phyloP scores from a whole-genome alignment of 306 rosid species.

The Pterocarpus macrocarpus region DNA sequence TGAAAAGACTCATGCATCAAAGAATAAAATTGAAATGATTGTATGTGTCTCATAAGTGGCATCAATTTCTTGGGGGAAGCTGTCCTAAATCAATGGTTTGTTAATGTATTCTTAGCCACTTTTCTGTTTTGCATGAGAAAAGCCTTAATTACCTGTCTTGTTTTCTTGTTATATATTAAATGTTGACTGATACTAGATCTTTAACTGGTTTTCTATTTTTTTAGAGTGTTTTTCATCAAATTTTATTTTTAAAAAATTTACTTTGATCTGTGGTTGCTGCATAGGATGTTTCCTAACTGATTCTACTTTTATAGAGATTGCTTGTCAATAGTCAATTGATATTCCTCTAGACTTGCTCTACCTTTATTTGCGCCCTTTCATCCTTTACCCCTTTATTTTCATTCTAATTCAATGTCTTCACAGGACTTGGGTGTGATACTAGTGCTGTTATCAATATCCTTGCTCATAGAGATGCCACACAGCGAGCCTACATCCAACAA shows the following conservation, averaged over 20 bases:
- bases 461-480: conserved; percentile 72
- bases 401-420: background rate
- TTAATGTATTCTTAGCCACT: background rate
- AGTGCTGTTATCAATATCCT: conserved; percentile 75
- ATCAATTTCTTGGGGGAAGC: conserved; percentile 11
- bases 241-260: background rate
- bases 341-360: conserved; percentile 9
- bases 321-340: background rate
- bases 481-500: conserved; percentile 67
- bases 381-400: background rate
- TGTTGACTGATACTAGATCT: background rate
- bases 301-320: background rate
- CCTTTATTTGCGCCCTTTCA: background rate
- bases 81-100: background rate
- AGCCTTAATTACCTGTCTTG: background rate
- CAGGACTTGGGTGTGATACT: conserved; percentile 81
- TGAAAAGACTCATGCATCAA: background rate
- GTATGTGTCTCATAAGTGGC: background rate
- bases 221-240: background rate
- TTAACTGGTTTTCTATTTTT: background rate
- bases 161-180: background rate
- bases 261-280: conserved; percentile 11
- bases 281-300: background rate
- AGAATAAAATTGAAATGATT: background rate
- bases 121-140: background rate